Base-by-base conservation (phyloP, 2,329 filamentous ascomycete genomes). In the Tolypocladium paradoxum region DNA sequence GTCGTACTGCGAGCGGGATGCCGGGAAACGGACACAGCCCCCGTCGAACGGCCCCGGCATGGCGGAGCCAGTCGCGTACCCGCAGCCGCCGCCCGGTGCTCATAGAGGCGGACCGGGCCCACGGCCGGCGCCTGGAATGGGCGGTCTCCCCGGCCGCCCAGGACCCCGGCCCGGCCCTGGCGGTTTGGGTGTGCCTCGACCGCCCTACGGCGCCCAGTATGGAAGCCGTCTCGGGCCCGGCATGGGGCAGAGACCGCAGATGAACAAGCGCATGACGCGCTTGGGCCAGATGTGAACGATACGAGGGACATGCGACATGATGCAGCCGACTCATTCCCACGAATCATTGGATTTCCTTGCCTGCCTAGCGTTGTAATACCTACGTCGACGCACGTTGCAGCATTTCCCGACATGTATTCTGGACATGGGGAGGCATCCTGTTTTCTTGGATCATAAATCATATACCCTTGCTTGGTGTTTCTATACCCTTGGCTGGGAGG, bases 1-100 rank as follows among this genome's bases (percentile, higher is more conserved):
- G 46, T 82, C 87, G 0, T 96, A 87, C 65, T 99, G 92, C 68
- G 92, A 97, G 69, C 82, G 84, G 46, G 90, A 97, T 66, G 91
- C 90, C 5, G 84, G 84, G 67, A 74, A 77, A 51, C 70, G 78
- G 38, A 69, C 76, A 33, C 74, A 77, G 56, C 62, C 63, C 37
- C 53, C 61, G 14, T 55, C 56, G 37, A 31, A 35, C 18, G 50
- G 43, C 40, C 24, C 34, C 36, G 36, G 24, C 35, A 20, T 14
- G 14, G 47, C 22, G 12, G 57, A 54, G 38, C 47, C 40, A 2
- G 59, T 62, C 9, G 40, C 51, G 16, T 54, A 55, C 29, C 48
- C 56, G 50, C 61, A 58, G 48, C 54, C 55, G 45, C 58, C 55
- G 14, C 45, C 56, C 12, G 51, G 38, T 40, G 53, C 51, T 37